phyloP scores from a whole-genome alignment of 768 basidiomycete species.

The Pulveroboletus sp. region DNA sequence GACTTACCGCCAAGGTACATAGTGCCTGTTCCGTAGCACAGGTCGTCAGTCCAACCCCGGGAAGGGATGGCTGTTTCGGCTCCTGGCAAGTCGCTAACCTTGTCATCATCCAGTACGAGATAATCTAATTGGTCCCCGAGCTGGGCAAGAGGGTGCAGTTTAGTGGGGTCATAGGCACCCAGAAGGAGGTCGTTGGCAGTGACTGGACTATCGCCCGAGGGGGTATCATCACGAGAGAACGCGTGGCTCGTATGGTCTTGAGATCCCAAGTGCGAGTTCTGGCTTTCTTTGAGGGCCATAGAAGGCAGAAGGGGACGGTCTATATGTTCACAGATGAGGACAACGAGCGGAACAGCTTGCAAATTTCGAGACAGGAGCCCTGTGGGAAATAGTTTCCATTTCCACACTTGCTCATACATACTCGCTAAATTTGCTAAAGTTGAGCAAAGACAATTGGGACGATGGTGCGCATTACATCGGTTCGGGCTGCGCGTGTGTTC shows the following conservation, averaged over 20 bases:
- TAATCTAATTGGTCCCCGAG: conserved; percentile 94
- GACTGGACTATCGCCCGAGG: conserved; percentile 52
- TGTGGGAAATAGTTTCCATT: conserved; percentile 21
- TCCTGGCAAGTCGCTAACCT: conserved; percentile 86
- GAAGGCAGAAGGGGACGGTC: conserved; percentile 1
- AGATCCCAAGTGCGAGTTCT: conserved; percentile 33
- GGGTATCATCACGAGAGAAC: conserved; percentile 39
- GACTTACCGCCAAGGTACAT: conserved; percentile 95
- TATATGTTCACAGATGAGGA: conserved; percentile 11
- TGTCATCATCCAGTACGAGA: conserved; percentile 93
- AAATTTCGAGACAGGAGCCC: conserved; percentile 25
- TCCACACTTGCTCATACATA: background rate
- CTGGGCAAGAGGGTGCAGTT: conserved; percentile 90
- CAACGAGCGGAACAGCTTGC: conserved; percentile 13
- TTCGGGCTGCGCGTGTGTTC: conserved; percentile 20
- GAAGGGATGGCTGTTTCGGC: conserved; percentile 87
- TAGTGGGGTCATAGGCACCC: conserved; percentile 85
- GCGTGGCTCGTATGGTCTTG: conserved; percentile 42
- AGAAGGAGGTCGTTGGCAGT: conserved; percentile 86
- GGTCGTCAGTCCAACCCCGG: conserved; percentile 97
- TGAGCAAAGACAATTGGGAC: conserved; percentile 28
- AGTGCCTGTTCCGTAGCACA: conserved; percentile 98
- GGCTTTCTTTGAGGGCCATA: conserved; percentile 29
- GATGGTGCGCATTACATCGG: conserved; percentile 16
- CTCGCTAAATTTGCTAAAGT: conserved; percentile 15